Evolutionary conservation across 257 asterid genomes (phyloP), one percentile per base, ranked within the genome.

Genomic region (Lycium ferocissimum): DNA sequence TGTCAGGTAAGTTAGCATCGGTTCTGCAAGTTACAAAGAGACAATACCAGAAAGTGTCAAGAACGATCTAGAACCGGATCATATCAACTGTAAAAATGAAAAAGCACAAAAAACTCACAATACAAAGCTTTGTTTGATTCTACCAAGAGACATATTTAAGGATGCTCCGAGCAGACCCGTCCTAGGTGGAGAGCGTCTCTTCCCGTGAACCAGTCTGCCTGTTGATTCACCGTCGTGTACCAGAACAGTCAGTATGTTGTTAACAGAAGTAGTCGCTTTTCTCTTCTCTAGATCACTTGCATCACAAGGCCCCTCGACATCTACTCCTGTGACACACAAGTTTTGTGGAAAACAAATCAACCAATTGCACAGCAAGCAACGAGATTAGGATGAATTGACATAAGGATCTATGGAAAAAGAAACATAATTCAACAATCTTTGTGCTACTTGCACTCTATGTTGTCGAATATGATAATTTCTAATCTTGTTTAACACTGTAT

Each of bases 51-150:
- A 9, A 18, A 85, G 67, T 17, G 33, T 82, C 67, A 76, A 78
- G 85, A 20, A 85, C 84, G 6, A 22, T 51, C 81, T n/a, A 51
- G 4, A 75, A 80, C 83, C 49, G 0, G 51, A 22, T 13, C 66
- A 26, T 33, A 83, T 72, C 53, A 70, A 10, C 67, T 83, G 62
- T 89, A 89, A 20, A 43, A 76, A 17, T 69, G 81, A 20, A 45
- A 65, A 86, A 12, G 20, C 6, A 14, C 20, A 83, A 93, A 86
- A 75, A 95, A 97, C 99, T 97, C 98, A 97, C 98, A 97, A 88
- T 94, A 95, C 97, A 97, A 97, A 97, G 94, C 99, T 97, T 91
- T 95, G 99, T 94, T 93, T 94, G 98, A 97, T 97, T 97, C 98
- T 94, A 95, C 97, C 94, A 85, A 97, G 97, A 88, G 98, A 93